A percentile compares a stretch with the other conserved stretches of the same genome.
Evolutionary conservation across 2,329 filamentous ascomycete species (phyloP).

Genomic region (Pseudohalonectria lignicola): DNA sequence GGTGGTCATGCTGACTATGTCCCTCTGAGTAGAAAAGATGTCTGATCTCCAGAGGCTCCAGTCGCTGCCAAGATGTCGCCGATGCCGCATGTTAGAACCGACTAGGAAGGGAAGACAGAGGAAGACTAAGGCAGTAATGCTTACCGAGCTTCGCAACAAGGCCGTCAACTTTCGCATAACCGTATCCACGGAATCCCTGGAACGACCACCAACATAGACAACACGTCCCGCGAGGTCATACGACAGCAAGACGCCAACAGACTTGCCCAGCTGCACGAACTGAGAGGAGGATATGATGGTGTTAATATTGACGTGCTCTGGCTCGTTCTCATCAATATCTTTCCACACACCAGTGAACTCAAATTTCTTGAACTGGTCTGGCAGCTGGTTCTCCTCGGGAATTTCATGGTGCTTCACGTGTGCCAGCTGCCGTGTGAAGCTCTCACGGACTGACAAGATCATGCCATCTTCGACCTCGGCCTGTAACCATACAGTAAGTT

Average conservation of each 20-base stretch:
- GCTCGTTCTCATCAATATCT: slow-evolving; percentile 11
- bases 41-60: slow-evolving; percentile 1
- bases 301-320: slow-evolving; percentile 5
- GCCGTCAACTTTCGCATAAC: background rate
- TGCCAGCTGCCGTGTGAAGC: background rate
- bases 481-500: no score
- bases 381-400: slow-evolving; percentile 10
- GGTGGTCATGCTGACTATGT: no score
- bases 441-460: background rate
- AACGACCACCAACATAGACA: slow-evolving; percentile 9
- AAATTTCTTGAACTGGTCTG: slow-evolving; percentile 6
- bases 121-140: background rate
- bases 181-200: background rate
- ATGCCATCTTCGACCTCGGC: background rate
- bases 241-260: slow-evolving; percentile 5
- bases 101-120: no score
- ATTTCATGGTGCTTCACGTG: no score
- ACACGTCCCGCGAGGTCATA: slow-evolving; percentile 6
- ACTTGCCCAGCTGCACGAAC: slow-evolving; percentile 4
- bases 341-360: slow-evolving; percentile 10
- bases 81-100: no score
- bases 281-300: slow-evolving; percentile 7
- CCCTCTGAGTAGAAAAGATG: slow-evolving; percentile 15
- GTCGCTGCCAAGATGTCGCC: no score
- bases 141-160: background rate